A percentile compares a stretch with the other conserved stretches of the same genome.
Conservation (phyloP, 345 rosid genomes). For the Toxicodendron radicans region DNA sequence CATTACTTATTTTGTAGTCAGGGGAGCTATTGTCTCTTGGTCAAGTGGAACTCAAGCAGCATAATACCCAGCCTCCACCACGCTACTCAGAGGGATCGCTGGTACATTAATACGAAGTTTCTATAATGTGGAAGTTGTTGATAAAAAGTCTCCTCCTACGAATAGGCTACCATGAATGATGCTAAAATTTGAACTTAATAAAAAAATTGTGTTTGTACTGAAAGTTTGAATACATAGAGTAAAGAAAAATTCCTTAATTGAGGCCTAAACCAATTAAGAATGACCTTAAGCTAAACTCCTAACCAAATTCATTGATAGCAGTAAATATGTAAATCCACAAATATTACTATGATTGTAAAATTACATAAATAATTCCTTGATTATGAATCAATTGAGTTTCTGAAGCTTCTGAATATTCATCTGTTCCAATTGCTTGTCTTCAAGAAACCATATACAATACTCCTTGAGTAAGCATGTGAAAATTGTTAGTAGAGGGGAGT, state of each 20-base stretch:
- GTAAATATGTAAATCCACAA: neutral
- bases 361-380: neutral
- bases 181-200: neutral
- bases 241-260: neutral
- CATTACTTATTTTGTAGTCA: conserved; percentile 43
- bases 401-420: neutral
- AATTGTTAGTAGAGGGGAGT: neutral
- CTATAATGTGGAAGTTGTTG: conserved; percentile 22
- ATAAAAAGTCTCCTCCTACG: neutral
- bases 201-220: neutral
- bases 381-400: neutral
- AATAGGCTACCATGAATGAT: neutral
- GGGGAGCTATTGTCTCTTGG: conserved; percentile 55
- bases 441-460: neutral
- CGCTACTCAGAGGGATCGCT: conserved; percentile 93
- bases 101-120: conserved; percentile 44
- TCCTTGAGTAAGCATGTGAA: neutral
- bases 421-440: neutral
- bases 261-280: neutral
- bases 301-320: neutral
- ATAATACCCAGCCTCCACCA: conserved; percentile 74
- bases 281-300: neutral
- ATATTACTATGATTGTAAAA: neutral
- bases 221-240: neutral
- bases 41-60: conserved; percentile 66